Conservation (phyloP, 2,329 filamentous ascomycete species). For the Colletotrichum eleusines region DNA sequence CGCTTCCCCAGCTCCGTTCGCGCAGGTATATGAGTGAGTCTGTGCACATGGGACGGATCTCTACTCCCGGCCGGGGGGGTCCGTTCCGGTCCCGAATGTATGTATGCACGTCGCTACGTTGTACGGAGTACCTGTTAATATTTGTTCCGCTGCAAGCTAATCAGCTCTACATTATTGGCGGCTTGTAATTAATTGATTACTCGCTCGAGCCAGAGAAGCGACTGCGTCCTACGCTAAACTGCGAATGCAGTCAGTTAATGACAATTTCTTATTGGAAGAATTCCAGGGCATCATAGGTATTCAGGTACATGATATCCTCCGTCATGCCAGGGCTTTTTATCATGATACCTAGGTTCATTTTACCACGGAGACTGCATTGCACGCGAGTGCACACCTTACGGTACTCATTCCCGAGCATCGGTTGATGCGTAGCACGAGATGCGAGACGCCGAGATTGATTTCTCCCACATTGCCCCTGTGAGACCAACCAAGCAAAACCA, state of each 20-base stretch:
- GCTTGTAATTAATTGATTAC: neutral
- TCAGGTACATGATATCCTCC: neutral
- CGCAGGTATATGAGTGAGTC: neutral
- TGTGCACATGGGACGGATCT: neutral
- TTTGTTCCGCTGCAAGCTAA: neutral
- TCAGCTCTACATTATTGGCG: neutral
- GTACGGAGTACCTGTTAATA: neutral
- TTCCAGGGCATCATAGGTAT: neutral
- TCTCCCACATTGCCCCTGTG: neutral
- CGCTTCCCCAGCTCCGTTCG: conserved; percentile 5
- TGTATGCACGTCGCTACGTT: neutral
- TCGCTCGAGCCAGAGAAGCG: neutral
- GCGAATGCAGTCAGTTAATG: neutral
- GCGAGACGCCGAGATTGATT: conserved; percentile 3
- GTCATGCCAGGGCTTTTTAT: neutral
- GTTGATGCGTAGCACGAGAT: neutral
- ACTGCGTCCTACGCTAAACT: neutral
- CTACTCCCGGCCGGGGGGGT: neutral
- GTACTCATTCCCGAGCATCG: neutral
- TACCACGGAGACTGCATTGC: neutral
- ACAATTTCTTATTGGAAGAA: neutral
- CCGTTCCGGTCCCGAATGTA: conserved; percentile 7
- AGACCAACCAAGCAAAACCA: neutral
- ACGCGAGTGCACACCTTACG: neutral
- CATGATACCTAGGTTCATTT: neutral